These are phyloP conservation scores for Pichia cabralensis DNA, from an alignment of 805 yeast species.

Conservation along the genomic window DNA sequence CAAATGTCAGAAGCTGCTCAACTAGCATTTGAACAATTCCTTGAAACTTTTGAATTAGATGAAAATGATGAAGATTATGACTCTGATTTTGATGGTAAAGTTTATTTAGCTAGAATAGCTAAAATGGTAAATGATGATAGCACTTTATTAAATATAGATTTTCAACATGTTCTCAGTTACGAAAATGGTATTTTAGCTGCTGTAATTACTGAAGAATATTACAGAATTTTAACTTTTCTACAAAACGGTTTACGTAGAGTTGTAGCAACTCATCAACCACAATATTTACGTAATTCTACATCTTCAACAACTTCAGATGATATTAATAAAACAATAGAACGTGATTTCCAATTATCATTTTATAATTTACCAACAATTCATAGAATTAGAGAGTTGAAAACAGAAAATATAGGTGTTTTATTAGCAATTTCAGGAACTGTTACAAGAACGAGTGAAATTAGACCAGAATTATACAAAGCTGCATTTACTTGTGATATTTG, in stretches of 20 bases:
- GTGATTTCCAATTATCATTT: constrained; percentile 83
- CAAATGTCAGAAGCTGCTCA: constrained; percentile 89
- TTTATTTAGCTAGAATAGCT: constrained; percentile 71
- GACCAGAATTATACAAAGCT: constrained; percentile 86
- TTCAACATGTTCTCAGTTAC: constrained; percentile 59
- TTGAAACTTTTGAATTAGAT: constrained; percentile 48
- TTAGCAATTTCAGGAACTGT: constrained; percentile 89
- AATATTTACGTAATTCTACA: constrained; percentile 39
- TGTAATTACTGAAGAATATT: constrained; percentile 86
- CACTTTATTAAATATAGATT: constrained; percentile 76
- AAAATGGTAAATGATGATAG: constrained; percentile 70
- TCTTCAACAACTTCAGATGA: constrained; percentile 30
- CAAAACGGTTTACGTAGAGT: constrained; percentile 64
- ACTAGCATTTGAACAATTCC: constrained; percentile 78
- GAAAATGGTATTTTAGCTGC: constrained; percentile 84
- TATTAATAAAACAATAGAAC: constrained; percentile 42
- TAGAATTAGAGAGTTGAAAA: constrained; percentile 81
- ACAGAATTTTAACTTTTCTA: constrained; percentile 82
- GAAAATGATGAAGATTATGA: constrained; percentile 26
- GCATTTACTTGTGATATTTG: constrained; percentile 86
- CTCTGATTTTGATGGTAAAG: constrained; percentile 39
- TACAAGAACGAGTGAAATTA: constrained; percentile 89
- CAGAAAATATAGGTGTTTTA: constrained; percentile 80
- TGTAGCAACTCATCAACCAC: constrained; percentile 68
- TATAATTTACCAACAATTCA: constrained; percentile 75